Evolutionary conservation across 2,329 filamentous ascomycete genomes (phyloP), one percentile per base, ranked within the genome.

Genomic region (Amesomyces nigricolor): DNA sequence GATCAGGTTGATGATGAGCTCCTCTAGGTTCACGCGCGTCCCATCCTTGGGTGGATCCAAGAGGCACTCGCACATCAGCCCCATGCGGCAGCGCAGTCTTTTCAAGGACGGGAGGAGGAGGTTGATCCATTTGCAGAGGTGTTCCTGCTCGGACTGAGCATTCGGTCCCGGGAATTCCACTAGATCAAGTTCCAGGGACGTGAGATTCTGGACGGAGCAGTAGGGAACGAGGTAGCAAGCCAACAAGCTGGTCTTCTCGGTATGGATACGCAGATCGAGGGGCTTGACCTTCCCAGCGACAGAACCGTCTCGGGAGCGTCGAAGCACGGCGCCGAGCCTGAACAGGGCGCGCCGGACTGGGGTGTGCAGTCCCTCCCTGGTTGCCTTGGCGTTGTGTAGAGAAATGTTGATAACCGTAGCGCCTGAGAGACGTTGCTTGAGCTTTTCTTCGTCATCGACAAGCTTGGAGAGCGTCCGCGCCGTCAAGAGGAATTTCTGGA

Each of bases 1-100:
- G 6, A 29, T 47, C 2, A 58, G 10, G 37, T 54, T 47, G 43
- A 53, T 48, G 51, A 58, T 54, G 16, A 58, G 11, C 29, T 58
- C 47, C 37, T 58, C 47, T 40, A 58, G 51, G 4, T 16, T 8
- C 1, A 45, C 17, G 4, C 39, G 35, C 9, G 13, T 13, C 1
- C 9, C 47, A 16, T 42, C 11, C 11, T n/a, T 10, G n/a, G 43
- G 44, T 3, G 37, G 38, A 17, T 49, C 17, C 35, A 57, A 19
- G 5, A 53, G 29, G 6, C 2, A 1, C 26, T 30, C 46, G 45
- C 55, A 58, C 11, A 54, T 38, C 9, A 3, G 11, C 2, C 32
- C 17, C 47, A 58, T 51, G 5, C 51, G 51, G 37, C 51, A 58
- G 16, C 40, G 51, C 7, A 58, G 51, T 4, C 55, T 46, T 3